Percentiles rank a stretch among this genome's conserved stretches.
Evolutionary conservation across 2,329 filamentous ascomycete species (phyloP).

Genomic region (Beauveria brongniartii): DNA sequence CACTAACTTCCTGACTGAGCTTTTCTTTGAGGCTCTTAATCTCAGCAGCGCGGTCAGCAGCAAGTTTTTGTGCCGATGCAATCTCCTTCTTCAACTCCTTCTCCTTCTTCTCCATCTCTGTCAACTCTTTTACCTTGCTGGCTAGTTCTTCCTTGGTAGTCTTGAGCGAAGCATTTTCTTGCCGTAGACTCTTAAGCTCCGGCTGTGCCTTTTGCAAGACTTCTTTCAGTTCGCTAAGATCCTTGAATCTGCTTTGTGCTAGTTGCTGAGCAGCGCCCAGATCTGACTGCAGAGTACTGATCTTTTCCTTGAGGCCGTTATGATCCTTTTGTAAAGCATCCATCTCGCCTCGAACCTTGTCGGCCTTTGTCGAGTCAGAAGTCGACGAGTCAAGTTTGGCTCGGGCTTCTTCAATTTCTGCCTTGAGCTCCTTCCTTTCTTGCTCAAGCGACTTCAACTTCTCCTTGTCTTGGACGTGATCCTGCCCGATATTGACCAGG

Average conservation of each 20-base stretch:
- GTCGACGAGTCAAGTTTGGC: constrained; percentile 49
- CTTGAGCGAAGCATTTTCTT: constrained; percentile 69
- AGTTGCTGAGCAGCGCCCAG: constrained; percentile 79
- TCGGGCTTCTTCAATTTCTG: constrained; percentile 58
- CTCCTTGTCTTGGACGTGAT: constrained; percentile 77
- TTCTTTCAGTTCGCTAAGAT: constrained; percentile 72
- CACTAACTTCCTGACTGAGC: constrained; percentile 64
- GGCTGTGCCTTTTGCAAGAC: constrained; percentile 78
- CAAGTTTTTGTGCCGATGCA: constrained; percentile 57
- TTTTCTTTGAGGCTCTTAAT: constrained; percentile 72
- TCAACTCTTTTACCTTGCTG: constrained; percentile 50
- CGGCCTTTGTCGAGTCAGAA: constrained; percentile 34
- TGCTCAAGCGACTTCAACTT: constrained; percentile 61
- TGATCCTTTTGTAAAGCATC: constrained; percentile 45
- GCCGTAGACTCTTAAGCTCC: constrained; percentile 70
- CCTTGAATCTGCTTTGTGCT: constrained; percentile 80
- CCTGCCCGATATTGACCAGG: constrained; percentile 68
- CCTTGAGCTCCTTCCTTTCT: constrained; percentile 59
- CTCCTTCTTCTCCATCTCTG: constrained; percentile 71
- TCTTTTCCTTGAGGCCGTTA: constrained; percentile 62
- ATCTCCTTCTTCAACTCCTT: constrained; percentile 74
- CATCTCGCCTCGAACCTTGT: constrained; percentile 54
- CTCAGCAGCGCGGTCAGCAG: constrained; percentile 68
- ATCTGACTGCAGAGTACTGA: constrained; percentile 67
- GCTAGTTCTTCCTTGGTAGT: constrained; percentile 66